These are phyloP conservation scores for Silene vulgaris DNA, from an alignment of 179 eudicot genomes.

Conservation along the genomic window DNA sequence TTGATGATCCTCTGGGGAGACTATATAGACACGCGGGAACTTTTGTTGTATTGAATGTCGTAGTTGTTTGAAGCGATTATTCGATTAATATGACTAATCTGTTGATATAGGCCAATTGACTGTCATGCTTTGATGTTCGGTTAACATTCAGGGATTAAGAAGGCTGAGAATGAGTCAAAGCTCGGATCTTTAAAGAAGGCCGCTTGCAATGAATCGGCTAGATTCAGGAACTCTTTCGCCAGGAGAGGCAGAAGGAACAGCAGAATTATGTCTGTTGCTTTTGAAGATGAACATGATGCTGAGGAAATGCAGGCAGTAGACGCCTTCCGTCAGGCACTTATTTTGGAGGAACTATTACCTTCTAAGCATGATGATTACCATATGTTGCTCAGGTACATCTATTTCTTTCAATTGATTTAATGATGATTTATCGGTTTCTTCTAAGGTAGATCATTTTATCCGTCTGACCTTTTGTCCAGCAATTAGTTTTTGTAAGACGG, in stretches of 20 bases:
- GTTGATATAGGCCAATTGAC: not conserved
- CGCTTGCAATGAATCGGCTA: conserved; percentile 73
- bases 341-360: conserved; percentile 79
- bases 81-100: not conserved
- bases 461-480: not conserved
- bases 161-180: conserved; percentile 57
- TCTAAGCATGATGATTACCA: conserved; percentile 92
- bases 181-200: conserved; percentile 68
- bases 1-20: too few relatives aligned
- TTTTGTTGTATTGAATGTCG: too few relatives aligned
- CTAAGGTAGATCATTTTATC: conserved; percentile 37
- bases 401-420: not conserved
- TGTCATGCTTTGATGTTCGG: not conserved
- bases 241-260: conserved; percentile 76
- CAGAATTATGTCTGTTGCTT: conserved; percentile 74
- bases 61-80: not conserved
- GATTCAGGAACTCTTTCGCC: conserved; percentile 69
- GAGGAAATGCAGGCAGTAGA: conserved; percentile 89
- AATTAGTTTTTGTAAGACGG: too few relatives aligned
- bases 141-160: conserved; percentile 44
- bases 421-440: too few relatives aligned
- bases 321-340: conserved; percentile 78
- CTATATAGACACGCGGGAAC: too few relatives aligned
- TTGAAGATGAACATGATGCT: conserved; percentile 85
- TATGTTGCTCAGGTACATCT: conserved; percentile 70